Evolutionary conservation across 768 basidiomycete genomes (phyloP).

Genomic region (Agaricus bisporus): DNA sequence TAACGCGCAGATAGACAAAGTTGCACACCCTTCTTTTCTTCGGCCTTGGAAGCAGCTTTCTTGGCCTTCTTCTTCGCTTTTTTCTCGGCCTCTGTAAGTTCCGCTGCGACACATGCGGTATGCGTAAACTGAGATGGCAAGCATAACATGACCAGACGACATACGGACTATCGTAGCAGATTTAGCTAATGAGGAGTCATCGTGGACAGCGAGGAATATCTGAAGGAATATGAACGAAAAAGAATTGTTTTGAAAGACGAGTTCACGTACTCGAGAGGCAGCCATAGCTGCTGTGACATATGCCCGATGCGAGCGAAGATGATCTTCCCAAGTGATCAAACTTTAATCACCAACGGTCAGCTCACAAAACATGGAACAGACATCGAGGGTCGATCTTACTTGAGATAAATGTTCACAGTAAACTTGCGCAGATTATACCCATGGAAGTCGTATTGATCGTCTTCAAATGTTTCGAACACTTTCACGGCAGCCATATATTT

Average conservation of each 20-base stretch:
- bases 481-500: slow-evolving; percentile 72
- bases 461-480: slow-evolving; percentile 85
- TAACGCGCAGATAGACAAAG: background rate
- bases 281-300: slow-evolving; percentile 71
- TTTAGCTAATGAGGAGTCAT: slow-evolving; percentile 60
- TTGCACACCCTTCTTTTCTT: slow-evolving; percentile 66
- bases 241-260: background rate
- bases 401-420: slow-evolving; percentile 78
- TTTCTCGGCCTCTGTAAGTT: slow-evolving; percentile 59
- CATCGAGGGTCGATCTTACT: slow-evolving; percentile 39
- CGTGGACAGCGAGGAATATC: slow-evolving; percentile 72
- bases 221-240: slow-evolving; percentile 21
- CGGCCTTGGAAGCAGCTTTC: slow-evolving; percentile 58
- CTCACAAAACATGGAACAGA: background rate
- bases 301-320: slow-evolving; percentile 65
- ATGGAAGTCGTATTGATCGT: slow-evolving; percentile 98
- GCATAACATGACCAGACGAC: background rate
- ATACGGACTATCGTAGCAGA: slow-evolving; percentile 33
- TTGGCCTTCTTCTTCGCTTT: slow-evolving; percentile 86
- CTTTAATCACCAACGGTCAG: slow-evolving; percentile 29
- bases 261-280: slow-evolving; percentile 54
- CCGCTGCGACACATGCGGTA: slow-evolving; percentile 19
- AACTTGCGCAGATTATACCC: slow-evolving; percentile 88
- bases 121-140: background rate
- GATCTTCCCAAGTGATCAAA: slow-evolving; percentile 78